Conservation (phyloP, 1,284 basidiomycete species). For the Tilletia walkeri region DNA sequence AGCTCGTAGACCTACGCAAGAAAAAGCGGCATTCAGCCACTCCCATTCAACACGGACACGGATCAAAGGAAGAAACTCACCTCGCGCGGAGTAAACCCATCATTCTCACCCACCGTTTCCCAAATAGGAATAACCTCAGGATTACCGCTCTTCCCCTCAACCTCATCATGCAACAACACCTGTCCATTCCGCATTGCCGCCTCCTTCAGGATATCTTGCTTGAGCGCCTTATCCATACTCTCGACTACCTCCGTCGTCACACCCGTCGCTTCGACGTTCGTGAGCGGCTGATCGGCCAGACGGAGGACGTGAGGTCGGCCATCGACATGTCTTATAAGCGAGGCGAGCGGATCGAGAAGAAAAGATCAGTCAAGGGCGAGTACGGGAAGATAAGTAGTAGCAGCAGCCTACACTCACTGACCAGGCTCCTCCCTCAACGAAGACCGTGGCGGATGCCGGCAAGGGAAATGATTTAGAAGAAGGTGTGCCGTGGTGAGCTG, state of each 20-base stretch:
- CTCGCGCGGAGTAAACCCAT: conserved; percentile 90
- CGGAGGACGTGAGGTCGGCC: conserved; percentile 80
- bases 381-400: no score
- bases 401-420: no score
- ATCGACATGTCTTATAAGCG: conserved; percentile 56
- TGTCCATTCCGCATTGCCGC: conserved; percentile 58
- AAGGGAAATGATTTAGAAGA: no score
- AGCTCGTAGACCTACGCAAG: conserved; percentile 43
- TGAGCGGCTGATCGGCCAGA: conserved; percentile 66
- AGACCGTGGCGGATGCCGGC: no score
- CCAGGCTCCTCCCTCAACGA: no score
- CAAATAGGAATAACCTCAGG: conserved; percentile 68
- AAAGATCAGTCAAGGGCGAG: no score
- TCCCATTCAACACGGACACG: no score
- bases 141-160: conserved; percentile 80
- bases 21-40: no score
- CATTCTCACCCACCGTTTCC: conserved; percentile 78
- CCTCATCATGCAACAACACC: conserved; percentile 77
- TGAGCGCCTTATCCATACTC: conserved; percentile 84
- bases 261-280: conserved; percentile 68
- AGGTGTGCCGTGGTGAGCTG: no score
- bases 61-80: conserved; percentile 56
- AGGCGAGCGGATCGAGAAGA: no score
- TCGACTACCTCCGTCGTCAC: conserved; percentile 90
- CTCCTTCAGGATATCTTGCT: conserved; percentile 83